phyloP scores from a whole-genome alignment of 2,329 filamentous ascomycete species.

The Colletotrichum tabaci region DNA sequence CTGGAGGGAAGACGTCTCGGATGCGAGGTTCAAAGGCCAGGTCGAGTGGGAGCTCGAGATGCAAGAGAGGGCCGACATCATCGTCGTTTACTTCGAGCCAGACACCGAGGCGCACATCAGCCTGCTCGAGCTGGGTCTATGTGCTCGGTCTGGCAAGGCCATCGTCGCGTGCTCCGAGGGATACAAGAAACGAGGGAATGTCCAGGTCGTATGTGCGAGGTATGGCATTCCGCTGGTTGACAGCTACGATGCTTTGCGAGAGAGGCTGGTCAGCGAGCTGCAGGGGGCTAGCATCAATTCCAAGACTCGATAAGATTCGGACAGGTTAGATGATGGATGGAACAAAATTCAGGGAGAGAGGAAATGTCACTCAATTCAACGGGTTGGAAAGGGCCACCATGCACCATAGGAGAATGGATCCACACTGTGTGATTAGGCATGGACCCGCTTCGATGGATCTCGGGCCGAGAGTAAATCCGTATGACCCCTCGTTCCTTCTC shows the following conservation, averaged over 20 bases:
- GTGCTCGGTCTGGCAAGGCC: conserved; percentile 58
- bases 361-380: too few species aligned
- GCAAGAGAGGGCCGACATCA: conserved; percentile 66
- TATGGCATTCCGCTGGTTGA: conserved; percentile 62
- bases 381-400: too few species aligned
- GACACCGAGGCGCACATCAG: conserved; percentile 69
- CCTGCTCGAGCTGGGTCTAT: conserved; percentile 73
- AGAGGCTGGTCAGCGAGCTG: conserved; percentile 53
- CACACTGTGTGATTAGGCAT: neutral
- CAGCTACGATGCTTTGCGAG: conserved; percentile 57
- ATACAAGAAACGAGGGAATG: conserved; percentile 73
- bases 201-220: conserved; percentile 68
- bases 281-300: neutral
- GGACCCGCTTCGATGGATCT: too few species aligned
- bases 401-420: neutral
- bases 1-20: conserved; percentile 65
- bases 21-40: conserved; percentile 66
- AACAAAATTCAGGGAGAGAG: too few species aligned
- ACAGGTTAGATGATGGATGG: too few species aligned
- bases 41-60: conserved; percentile 74
- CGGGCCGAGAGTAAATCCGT: conserved; percentile 21
- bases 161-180: conserved; percentile 67
- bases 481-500: too few species aligned
- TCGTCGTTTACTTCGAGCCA: conserved; percentile 71
- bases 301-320: neutral